These are phyloP conservation scores for Kodamaea plutei DNA, from an alignment of 1,139 yeast species.

Conservation along the genomic window DNA sequence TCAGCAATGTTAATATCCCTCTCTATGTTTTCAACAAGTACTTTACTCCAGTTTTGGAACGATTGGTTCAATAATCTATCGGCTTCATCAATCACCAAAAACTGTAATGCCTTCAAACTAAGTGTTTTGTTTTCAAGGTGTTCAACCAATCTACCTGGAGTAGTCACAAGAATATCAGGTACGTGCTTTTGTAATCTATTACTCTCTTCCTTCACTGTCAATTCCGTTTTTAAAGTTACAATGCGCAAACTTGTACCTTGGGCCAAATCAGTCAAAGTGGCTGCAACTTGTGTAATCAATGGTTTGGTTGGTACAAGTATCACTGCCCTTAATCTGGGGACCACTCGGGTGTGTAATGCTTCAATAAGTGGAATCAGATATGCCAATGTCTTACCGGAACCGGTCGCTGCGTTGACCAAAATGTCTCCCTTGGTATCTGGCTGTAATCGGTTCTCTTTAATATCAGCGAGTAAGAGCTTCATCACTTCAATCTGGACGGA, in stretches of 20 bases:
- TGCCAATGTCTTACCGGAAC: conserved; percentile 94
- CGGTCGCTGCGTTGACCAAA: conserved; percentile 90
- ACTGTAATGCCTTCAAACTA: conserved; percentile 50
- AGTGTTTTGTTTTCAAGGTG: conserved; percentile 51
- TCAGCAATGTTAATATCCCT: conserved; percentile 16
- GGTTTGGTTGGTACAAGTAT: conserved; percentile 89
- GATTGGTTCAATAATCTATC: conserved; percentile 86
- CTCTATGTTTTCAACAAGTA: conserved; percentile 52
- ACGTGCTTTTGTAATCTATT: conserved; percentile 36
- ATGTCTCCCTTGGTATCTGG: conserved; percentile 70
- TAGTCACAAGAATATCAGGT: conserved; percentile 79
- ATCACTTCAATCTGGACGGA: conserved; percentile 75
- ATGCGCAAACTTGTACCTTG: conserved; percentile 65
- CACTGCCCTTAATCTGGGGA: conserved; percentile 73
- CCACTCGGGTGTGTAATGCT: conserved; percentile 55
- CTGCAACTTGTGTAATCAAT: conserved; percentile 73
- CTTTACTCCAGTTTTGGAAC: conserved; percentile 88
- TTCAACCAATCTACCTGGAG: conserved; percentile 95
- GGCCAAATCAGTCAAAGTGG: conserved; percentile 56
- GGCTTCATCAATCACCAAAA: conserved; percentile 89
- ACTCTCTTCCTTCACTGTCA: conserved; percentile 66
- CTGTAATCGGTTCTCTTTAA: conserved; percentile 39
- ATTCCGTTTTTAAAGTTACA: conserved; percentile 53
- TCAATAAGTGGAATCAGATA: conserved; percentile 83
- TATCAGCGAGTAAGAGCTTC: conserved; percentile 51